Evolutionary conservation across 768 basidiomycete species (phyloP), one percentile per base, ranked within the genome.

Genomic region (Flagelloscypha sp.): DNA sequence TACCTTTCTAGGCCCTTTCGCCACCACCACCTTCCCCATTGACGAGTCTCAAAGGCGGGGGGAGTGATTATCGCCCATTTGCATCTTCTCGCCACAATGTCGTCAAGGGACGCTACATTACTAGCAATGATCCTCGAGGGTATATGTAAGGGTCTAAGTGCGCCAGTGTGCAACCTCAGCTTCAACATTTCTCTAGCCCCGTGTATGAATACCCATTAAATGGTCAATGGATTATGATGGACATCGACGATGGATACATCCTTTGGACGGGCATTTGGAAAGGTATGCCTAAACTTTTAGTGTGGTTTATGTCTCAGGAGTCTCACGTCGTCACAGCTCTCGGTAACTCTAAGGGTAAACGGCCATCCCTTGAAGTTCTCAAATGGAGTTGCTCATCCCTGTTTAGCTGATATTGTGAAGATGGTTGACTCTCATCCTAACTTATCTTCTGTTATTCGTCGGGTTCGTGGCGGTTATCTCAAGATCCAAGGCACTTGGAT

Each of bases 221-320:
- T 43, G 83, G 80, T 15, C 86, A 90, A 50, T 88, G 86, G 84
- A 85, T 92, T 50, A 90, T 92, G 88, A 87, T 90, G 75, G 88
- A 92, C 62, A 83, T 86, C 51, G 88, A 92, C 54, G 87, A 89
- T 53, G 88, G 88, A 3, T 90, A 87, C 54, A 80, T 92, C 39
- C 65, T 89, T 12, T 92, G 88, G 87, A 92, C 89, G 1, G 84
- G 86, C 7, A 92, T 92, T 35, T 92, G 88, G 88, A 92, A 92
- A 70, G 87, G 86, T 86, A 40, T 41, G 63, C 42, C 7, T 3
- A 7, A 13, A n/a, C n/a, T n/a, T n/a, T 39, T 29, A 0, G 16
- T 13, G 30, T 17, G 12, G 1, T 6, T 20, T 21, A 30, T n/a
- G 12, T 24, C 17, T 18, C 16, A 24, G 5, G 38, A 47, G 44